phyloP scores from a whole-genome alignment of 192 early-diverging fungal genomes.

The Chytriomyces confervae region DNA sequence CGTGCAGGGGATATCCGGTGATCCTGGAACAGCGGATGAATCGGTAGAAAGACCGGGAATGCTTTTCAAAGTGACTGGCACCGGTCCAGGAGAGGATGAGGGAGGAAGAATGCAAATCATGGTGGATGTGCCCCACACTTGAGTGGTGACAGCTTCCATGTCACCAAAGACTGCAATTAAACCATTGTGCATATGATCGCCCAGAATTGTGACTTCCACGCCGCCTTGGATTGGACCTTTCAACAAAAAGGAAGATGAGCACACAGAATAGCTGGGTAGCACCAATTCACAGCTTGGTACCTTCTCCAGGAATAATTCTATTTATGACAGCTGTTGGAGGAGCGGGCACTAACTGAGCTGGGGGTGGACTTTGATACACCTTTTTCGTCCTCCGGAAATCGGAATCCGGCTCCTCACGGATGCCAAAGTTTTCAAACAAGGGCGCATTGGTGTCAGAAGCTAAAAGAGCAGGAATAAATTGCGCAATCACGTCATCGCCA shows the following conservation, averaged over 20 bases:
- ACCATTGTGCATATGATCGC: conserved; percentile 79
- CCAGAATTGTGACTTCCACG: conserved; percentile 81
- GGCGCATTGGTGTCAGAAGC: conserved; percentile 28
- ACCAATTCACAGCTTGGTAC: not conserved
- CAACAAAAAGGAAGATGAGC: not conserved
- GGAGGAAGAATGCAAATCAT: conserved; percentile 87
- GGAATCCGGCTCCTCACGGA: conserved; percentile 6
- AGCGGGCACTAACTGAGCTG: not conserved
- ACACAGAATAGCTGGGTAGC: not conserved
- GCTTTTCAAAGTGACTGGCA: conserved; percentile 57
- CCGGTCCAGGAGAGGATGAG: conserved; percentile 71
- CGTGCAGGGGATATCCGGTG: conserved; percentile 26
- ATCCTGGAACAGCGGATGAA: not conserved
- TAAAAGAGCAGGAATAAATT: conserved; percentile 31
- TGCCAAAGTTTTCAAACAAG: conserved; percentile 37
- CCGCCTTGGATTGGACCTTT: conserved; percentile 83
- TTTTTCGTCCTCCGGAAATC: conserved; percentile 19
- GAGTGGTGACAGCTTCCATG: conserved; percentile 70
- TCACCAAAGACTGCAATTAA: conserved; percentile 83
- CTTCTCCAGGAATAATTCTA: conserved; percentile 80
- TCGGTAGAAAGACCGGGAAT: conserved; percentile 22
- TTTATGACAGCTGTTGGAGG: conserved; percentile 57
- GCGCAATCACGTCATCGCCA: conserved; percentile 27
- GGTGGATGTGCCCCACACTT: conserved; percentile 79
- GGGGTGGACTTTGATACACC: not conserved